Evolutionary conservation across 2,329 filamentous ascomycete species (phyloP).

Genomic region (Penicillium sp.): DNA sequence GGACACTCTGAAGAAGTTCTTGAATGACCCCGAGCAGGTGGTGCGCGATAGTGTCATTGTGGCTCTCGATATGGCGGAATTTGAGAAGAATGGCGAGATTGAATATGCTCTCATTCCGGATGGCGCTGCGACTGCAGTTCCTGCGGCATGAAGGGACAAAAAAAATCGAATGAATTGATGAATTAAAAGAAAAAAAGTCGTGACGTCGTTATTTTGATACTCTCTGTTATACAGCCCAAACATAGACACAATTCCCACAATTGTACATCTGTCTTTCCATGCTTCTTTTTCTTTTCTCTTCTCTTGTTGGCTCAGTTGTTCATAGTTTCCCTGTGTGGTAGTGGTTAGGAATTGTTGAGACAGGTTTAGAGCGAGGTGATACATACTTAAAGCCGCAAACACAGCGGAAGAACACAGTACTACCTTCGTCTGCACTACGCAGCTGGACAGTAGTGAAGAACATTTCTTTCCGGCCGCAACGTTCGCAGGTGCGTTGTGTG

Average conservation of each 20-base stretch:
- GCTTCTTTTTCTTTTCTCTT: background rate
- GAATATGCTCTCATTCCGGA: conserved; percentile 93
- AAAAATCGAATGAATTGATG: conserved; percentile 8
- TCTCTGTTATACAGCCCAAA: conserved; percentile 34
- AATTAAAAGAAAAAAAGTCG: conserved; percentile 23
- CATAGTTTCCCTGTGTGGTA: conserved; percentile 35
- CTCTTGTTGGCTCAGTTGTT: conserved; percentile 35
- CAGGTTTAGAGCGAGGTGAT: background rate
- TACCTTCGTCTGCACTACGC: conserved; percentile 92
- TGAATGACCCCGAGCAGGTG: conserved; percentile 89
- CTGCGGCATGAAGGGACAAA: conserved; percentile 31
- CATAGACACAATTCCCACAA: conserved; percentile 22
- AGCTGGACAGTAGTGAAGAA: conserved; percentile 84
- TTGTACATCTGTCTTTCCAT: conserved; percentile 14
- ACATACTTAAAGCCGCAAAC: conserved; percentile 82
- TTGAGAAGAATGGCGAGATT: conserved; percentile 82
- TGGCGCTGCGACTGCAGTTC: conserved; percentile 31
- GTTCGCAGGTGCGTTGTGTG: conserved; percentile 72
- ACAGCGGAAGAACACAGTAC: conserved; percentile 88
- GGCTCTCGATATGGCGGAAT: conserved; percentile 96
- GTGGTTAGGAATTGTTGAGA: conserved; percentile 23
- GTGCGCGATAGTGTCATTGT: conserved; percentile 95
- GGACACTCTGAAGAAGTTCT: conserved; percentile 77
- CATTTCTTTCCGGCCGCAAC: conserved; percentile 82
- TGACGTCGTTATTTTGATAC: conserved; percentile 34